phyloP scores from a whole-genome alignment of 2,329 filamentous ascomycete genomes.

The Aspergillus melleus region DNA sequence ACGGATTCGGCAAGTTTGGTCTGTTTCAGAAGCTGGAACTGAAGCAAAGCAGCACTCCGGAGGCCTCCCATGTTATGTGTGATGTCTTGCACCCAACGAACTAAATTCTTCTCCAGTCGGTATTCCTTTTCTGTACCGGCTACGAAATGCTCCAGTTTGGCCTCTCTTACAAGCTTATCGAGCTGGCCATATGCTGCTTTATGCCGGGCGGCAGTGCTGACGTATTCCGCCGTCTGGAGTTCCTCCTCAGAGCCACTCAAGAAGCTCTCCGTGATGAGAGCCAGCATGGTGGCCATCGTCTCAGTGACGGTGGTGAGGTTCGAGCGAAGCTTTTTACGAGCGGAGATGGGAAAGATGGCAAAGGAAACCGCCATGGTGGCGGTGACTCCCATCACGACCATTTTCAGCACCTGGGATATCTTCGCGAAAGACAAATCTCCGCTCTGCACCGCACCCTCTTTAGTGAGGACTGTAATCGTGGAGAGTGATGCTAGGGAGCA shows the following conservation, averaged over 20 bases:
- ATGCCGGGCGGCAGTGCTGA: slow-evolving; percentile 62
- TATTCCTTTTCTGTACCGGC: slow-evolving; percentile 78
- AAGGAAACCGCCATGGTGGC: slow-evolving; percentile 74
- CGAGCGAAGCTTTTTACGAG: slow-evolving; percentile 69
- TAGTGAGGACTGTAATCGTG: slow-evolving; percentile 86
- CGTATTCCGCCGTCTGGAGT: slow-evolving; percentile 66
- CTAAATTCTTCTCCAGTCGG: slow-evolving; percentile 72
- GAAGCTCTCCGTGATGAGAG: slow-evolving; percentile 79
- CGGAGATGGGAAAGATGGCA: slow-evolving; percentile 74
- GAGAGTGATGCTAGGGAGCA: slow-evolving; percentile 84
- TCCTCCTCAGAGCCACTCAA: slow-evolving; percentile 80
- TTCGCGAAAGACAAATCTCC: slow-evolving; percentile 80
- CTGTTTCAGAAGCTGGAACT: slow-evolving; percentile 80
- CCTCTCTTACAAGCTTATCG: slow-evolving; percentile 76
- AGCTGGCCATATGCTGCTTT: slow-evolving; percentile 68
- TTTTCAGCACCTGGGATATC: slow-evolving; percentile 78
- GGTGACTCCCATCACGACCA: slow-evolving; percentile 75
- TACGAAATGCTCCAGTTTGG: slow-evolving; percentile 85
- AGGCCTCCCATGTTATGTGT: slow-evolving; percentile 88
- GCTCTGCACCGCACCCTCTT: slow-evolving; percentile 82
- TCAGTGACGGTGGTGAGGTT: slow-evolving; percentile 73
- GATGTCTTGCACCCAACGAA: slow-evolving; percentile 80
- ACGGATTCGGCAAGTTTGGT: slow-evolving; percentile 29
- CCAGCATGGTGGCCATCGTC: slow-evolving; percentile 76
- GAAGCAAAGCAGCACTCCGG: slow-evolving; percentile 82